These are phyloP conservation scores for Phytophthora boehmeriae DNA, from an alignment of 352 stramenopile species.

Conservation along the genomic window DNA sequence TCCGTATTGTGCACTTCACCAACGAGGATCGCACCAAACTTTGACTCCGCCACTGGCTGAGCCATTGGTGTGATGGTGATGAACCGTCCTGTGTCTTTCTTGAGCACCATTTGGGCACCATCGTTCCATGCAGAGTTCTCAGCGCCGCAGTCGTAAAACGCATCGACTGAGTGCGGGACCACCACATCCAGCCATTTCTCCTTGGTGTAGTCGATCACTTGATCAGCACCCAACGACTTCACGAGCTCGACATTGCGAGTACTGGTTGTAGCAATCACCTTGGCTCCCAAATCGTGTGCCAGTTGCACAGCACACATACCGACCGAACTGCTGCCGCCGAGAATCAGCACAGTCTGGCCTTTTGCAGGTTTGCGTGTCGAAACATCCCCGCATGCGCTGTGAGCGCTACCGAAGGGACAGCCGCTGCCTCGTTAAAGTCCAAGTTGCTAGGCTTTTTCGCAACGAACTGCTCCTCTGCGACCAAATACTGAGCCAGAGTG, in stretches of 20 bases:
- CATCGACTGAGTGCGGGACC: constrained; percentile 33
- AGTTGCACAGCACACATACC: constrained; percentile 59
- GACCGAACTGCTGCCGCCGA: constrained; percentile 59
- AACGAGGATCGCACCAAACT: constrained; percentile 41
- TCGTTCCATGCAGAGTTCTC: constrained; percentile 34
- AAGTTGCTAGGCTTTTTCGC: constrained; percentile 41
- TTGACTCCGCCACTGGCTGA: constrained; percentile 38
- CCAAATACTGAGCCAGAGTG: constrained; percentile 42
- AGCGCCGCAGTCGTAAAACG: constrained; percentile 36
- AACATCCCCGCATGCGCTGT: constrained; percentile 35
- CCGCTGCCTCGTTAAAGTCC: constrained; percentile 42
- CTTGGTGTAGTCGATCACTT: constrained; percentile 72
- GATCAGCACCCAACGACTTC: constrained; percentile 40
- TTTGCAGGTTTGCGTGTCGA: constrained; percentile 19
- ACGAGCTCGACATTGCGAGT: constrained; percentile 40
- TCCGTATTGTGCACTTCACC: constrained; percentile 15
- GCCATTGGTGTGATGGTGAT: constrained; percentile 24
- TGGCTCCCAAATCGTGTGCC: constrained; percentile 33
- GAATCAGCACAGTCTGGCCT: constrained; percentile 42
- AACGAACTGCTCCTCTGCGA: constrained; percentile 22
- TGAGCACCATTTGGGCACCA: constrained; percentile 32
- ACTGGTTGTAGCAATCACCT: constrained; percentile 33
- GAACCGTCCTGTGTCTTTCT: constrained; percentile 30
- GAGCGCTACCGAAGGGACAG: constrained; percentile 22
- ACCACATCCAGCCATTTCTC: constrained; percentile 33